phyloP scores from a whole-genome alignment of 169 alveolate genomes.

The Eimeria zaria region DNA sequence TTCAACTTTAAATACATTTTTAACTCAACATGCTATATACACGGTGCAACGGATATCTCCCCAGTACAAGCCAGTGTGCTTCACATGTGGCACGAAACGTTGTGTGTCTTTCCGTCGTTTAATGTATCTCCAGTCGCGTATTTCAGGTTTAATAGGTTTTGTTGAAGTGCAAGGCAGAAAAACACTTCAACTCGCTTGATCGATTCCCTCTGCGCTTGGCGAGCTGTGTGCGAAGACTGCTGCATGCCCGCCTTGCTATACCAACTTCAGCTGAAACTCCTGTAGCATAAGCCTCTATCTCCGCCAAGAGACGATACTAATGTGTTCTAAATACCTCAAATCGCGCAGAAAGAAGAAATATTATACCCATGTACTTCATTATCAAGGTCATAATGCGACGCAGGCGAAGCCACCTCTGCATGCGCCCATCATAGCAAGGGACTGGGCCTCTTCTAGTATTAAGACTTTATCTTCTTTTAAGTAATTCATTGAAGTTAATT shows the following conservation, averaged over 20 bases:
- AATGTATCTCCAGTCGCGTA: neutral
- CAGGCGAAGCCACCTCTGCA: slow-evolving; percentile 13
- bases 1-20: neutral
- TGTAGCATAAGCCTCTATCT: neutral
- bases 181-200: neutral
- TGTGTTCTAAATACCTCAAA: neutral
- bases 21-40: neutral
- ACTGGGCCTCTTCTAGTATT: neutral
- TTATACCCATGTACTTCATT: neutral
- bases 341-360: neutral
- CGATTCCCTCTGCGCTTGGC: neutral
- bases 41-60: neutral
- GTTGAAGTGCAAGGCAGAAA: neutral
- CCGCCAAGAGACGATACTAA: neutral
- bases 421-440: neutral
- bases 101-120: neutral
- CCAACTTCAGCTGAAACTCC: neutral
- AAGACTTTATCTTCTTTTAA: neutral
- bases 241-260: neutral
- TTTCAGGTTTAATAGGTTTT: neutral
- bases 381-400: slow-evolving; percentile 2
- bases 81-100: neutral
- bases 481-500: neutral
- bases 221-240: neutral
- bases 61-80: neutral